These are phyloP conservation scores for Scutellaria minor DNA, from an alignment of 257 asterid species.

Conservation along the genomic window DNA sequence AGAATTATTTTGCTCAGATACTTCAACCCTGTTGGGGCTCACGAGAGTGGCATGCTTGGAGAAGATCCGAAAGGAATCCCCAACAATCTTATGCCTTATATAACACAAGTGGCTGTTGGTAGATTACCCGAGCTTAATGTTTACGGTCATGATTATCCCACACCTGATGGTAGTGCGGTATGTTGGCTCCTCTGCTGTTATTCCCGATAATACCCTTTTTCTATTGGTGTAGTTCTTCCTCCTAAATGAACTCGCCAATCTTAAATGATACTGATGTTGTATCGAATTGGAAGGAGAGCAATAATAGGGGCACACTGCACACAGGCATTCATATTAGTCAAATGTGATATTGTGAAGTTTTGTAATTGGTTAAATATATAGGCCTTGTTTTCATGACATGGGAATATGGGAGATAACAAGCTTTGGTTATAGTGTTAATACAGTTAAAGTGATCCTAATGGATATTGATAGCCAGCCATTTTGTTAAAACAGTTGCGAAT, in stretches of 20 bases:
- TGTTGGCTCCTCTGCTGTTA: constrained; percentile 20
- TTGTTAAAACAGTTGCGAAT: neutral
- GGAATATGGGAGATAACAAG: neutral
- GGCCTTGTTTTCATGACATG: neutral
- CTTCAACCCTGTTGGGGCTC: constrained; percentile 97
- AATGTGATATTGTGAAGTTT: neutral
- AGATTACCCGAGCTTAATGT: constrained; percentile 84
- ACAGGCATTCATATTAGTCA: neutral
- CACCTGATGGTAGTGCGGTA: constrained; percentile 96
- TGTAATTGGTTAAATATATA: neutral
- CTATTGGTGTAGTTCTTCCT: neutral
- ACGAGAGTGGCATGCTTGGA: constrained; percentile 87
- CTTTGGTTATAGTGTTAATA: neutral
- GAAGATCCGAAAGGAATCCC: constrained; percentile 98
- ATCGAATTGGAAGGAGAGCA: neutral
- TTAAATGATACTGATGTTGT: neutral
- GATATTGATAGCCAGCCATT: neutral
- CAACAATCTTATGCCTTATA: constrained; percentile 96
- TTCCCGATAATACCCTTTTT: neutral
- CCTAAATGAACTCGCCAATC: neutral
- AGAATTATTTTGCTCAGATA: constrained; percentile 83
- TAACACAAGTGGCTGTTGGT: constrained; percentile 95
- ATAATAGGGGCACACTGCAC: neutral
- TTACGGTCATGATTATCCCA: constrained; percentile 92
- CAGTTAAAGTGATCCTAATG: neutral